A percentile compares a stretch with the other conserved stretches of the same genome.
Conservation (phyloP, 1,284 basidiomycete species). For the Sporisorium scitamineum region DNA sequence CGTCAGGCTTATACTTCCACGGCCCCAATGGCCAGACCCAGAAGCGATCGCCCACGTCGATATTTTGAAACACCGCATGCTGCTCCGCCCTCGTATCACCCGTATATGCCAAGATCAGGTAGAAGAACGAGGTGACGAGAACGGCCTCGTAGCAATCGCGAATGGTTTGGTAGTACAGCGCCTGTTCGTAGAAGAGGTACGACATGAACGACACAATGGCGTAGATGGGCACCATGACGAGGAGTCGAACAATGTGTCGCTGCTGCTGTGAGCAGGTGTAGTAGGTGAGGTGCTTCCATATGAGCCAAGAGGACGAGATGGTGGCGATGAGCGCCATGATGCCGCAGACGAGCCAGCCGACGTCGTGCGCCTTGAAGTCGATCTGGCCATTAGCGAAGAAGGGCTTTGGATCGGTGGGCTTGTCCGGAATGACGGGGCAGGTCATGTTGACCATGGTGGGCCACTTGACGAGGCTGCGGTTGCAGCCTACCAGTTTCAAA, state of each 20-base stretch:
- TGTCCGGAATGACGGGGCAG: constrained; percentile 49
- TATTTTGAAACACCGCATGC: constrained; percentile 74
- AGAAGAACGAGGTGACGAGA: constrained; percentile 78
- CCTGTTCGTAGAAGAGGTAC: constrained; percentile 75
- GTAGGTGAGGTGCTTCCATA: constrained; percentile 75
- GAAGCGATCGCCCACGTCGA: constrained; percentile 71
- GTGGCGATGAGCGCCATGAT: constrained; percentile 72
- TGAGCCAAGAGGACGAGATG: constrained; percentile 46
- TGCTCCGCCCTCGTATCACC: constrained; percentile 77
- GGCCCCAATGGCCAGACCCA: constrained; percentile 81
- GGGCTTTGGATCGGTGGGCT: constrained; percentile 67
- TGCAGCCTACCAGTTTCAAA: neutral
- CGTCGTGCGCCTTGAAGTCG: constrained; percentile 73
- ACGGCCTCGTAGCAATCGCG: constrained; percentile 66
- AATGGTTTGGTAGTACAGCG: constrained; percentile 67
- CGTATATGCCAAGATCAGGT: constrained; percentile 79
- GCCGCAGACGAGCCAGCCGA: constrained; percentile 80
- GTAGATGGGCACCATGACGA: constrained; percentile 84
- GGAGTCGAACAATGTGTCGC: constrained; percentile 73
- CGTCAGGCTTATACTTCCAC: constrained; percentile 75
- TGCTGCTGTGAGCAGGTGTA: constrained; percentile 76
- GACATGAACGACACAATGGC: constrained; percentile 77
- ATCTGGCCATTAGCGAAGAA: constrained; percentile 77
- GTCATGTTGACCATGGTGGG: constrained; percentile 51
- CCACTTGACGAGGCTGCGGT: neutral